Conservation (phyloP, 2,329 filamentous ascomycete genomes). For the Beauveria sp. region DNA sequence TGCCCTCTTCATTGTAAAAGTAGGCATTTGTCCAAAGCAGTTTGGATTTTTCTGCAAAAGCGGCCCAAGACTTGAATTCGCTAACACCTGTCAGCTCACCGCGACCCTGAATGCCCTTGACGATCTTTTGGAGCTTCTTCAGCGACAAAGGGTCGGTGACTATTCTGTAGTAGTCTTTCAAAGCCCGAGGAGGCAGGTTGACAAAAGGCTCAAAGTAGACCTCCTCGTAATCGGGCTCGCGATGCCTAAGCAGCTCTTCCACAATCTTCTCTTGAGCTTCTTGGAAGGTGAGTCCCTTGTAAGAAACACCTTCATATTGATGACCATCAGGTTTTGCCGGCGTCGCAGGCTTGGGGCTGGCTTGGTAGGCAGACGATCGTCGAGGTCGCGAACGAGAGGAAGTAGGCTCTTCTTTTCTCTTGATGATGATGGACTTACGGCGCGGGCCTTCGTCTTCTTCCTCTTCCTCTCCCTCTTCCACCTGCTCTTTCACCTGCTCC, state of each 20-base stretch:
- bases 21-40: slow-evolving; percentile 83
- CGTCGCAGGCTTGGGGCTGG: slow-evolving; percentile 28
- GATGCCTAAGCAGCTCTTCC: slow-evolving; percentile 62
- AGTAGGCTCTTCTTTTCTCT: slow-evolving; percentile 19
- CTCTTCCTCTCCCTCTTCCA: slow-evolving; percentile 24
- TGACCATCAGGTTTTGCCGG: slow-evolving; percentile 38
- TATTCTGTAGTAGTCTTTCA: slow-evolving; percentile 81
- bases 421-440: slow-evolving; percentile 29
- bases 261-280: slow-evolving; percentile 82
- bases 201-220: slow-evolving; percentile 67
- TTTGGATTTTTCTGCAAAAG: slow-evolving; percentile 71
- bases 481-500: slow-evolving; percentile 18
- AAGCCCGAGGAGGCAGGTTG: slow-evolving; percentile 63
- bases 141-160: slow-evolving; percentile 77
- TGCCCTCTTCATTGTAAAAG: slow-evolving; percentile 87
- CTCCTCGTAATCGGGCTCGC: slow-evolving; percentile 62
- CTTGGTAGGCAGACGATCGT: slow-evolving; percentile 24
- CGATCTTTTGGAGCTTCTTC: slow-evolving; percentile 66
- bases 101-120: slow-evolving; percentile 65
- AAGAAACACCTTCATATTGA: slow-evolving; percentile 50
- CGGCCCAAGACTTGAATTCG: slow-evolving; percentile 74
- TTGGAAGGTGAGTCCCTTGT: slow-evolving; percentile 69
- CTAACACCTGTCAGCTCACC: slow-evolving; percentile 53
- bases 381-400: slow-evolving; percentile 27
- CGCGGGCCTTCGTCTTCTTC: slow-evolving; percentile 21